Conservation (phyloP, 2,329 filamentous ascomycete species). For the Fusarium sublunatum region DNA sequence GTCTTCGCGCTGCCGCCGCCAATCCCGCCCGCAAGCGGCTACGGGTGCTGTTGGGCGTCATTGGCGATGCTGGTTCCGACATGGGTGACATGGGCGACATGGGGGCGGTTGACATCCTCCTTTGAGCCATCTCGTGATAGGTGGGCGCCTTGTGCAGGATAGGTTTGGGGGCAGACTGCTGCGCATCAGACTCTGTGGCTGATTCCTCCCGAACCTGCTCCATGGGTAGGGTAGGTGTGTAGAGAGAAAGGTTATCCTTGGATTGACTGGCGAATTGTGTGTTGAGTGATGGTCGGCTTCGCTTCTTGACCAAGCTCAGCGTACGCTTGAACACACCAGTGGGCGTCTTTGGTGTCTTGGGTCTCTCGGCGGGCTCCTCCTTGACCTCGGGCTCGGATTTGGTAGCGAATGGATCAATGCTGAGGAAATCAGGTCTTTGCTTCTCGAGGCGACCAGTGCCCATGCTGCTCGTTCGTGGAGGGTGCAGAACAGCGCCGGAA, state of each 20-base stretch:
- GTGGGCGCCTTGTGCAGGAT: slow-evolving; percentile 51
- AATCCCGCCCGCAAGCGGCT: slow-evolving; percentile 42
- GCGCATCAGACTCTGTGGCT: slow-evolving; percentile 38
- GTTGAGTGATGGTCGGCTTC: slow-evolving; percentile 63
- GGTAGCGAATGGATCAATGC: slow-evolving; percentile 64
- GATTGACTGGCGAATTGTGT: slow-evolving; percentile 50
- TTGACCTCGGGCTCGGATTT: slow-evolving; percentile 48
- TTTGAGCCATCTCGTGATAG: slow-evolving; percentile 62
- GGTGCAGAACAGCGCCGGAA: slow-evolving; percentile 51
- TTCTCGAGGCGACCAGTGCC: slow-evolving; percentile 51
- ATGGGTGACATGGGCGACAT: slow-evolving; percentile 47
- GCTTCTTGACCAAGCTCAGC: slow-evolving; percentile 65
- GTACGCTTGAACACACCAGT: slow-evolving; percentile 64
- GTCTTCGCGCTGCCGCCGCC: slow-evolving; percentile 49
- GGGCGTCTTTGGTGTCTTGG: slow-evolving; percentile 56
- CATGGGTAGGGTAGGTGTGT: slow-evolving; percentile 46
- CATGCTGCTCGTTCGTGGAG: slow-evolving; percentile 59
- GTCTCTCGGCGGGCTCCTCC: slow-evolving; percentile 47
- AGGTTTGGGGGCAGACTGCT: slow-evolving; percentile 33
- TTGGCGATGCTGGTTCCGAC: slow-evolving; percentile 43
- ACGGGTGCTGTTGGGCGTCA: slow-evolving; percentile 44
- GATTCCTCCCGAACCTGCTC: slow-evolving; percentile 52
- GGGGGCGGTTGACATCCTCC: slow-evolving; percentile 49
- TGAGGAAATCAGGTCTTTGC: slow-evolving; percentile 61
- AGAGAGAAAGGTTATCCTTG: slow-evolving; percentile 49